Percentiles rank a stretch among this genome's conserved stretches.
These are phyloP conservation scores for Trametes elegans DNA, from an alignment of 768 basidiomycete species.

Conservation along the genomic window DNA sequence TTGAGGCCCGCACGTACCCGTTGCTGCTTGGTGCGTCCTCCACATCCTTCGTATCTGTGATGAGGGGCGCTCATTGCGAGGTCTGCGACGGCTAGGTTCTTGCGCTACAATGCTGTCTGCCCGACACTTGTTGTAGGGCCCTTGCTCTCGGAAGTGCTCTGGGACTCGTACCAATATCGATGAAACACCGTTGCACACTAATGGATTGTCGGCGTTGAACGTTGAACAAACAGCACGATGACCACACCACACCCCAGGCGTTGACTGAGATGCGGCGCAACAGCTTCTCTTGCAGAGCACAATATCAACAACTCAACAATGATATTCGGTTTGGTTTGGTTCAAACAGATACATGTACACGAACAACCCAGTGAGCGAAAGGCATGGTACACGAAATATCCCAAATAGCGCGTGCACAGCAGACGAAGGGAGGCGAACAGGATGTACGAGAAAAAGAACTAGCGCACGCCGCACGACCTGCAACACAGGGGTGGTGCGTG, in stretches of 20 bases:
- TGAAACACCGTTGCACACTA: background rate
- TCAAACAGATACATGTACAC: conserved; percentile 17
- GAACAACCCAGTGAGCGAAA: conserved; percentile 6
- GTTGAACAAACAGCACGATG: background rate
- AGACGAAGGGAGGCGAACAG: conserved; percentile 13
- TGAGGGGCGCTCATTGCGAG: background rate
- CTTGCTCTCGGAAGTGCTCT: background rate
- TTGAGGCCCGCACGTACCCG: conserved; percentile 10
- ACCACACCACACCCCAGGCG: too few species aligned
- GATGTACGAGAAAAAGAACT: conserved; percentile 1
- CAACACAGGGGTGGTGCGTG: background rate
- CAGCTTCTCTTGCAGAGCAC: too few species aligned
- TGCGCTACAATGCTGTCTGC: too few species aligned
- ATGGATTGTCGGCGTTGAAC: conserved; percentile 17
- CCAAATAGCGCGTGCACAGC: conserved; percentile 17
- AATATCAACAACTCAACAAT: too few species aligned
- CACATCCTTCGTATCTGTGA: background rate
- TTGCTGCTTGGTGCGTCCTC: background rate
- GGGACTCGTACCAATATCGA: background rate
- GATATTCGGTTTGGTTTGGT: too few species aligned
- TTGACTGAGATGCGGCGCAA: too few species aligned
- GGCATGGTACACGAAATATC: conserved; percentile 7
- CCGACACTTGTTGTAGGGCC: background rate
- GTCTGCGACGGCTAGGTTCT: too few species aligned
- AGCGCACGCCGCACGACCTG: background rate